Evolutionary conservation across 352 stramenopile species (phyloP), one percentile per base, ranked within the genome.

Genomic region (Globisporangium echinulatum): DNA sequence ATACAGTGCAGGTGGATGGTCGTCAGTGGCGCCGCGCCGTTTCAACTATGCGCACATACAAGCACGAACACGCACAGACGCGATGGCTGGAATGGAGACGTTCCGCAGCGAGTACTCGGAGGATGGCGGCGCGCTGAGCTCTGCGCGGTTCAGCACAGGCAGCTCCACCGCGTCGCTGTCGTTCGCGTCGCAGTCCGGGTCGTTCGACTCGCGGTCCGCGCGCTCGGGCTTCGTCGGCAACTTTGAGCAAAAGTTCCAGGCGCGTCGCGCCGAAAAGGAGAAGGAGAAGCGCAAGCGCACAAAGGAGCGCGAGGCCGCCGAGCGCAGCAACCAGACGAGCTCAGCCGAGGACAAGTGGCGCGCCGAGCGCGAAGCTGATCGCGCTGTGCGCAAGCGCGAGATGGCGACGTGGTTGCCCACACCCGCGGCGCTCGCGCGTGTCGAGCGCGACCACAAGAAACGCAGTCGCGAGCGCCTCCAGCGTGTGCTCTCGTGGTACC

Each of bases 371-470:
- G 77, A 90, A 46, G 68, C 63, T 1, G 78, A 86, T 50, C 72
- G 80, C 25, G 61, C 74, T 15, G 60, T 58, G 11, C 74, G 80
- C 9, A 64, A 71, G 19, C 59, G 49, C 10, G 76, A 87, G 65
- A 87, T 88, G 77, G 70, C 70, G 33, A 70, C 68, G 38, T 90
- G 77, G 80, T 55, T 90, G 17, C 70, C 74, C 0, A 65, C 69
- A 0, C 60, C 65, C 5, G 66, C 62, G n/a, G 50, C 67, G 14
- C 61, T 90, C 5, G 56, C 60, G n/a, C 67, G 65, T 2, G 58
- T 73, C 37, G 75, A 83, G 42, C 53, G 49, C 10, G 58, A 70
- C 11, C 63, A 56, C 3, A 70, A 77, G 40, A 79, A 78, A 58
- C 72, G 68, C 17, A 79, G 59, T 57, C 65, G 66, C 15, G 61